Percentiles rank a stretch among this genome's conserved stretches.
Evolutionary conservation across 2,329 filamentous ascomycete genomes (phyloP).

Genomic region (Fusarium marasasianum): DNA sequence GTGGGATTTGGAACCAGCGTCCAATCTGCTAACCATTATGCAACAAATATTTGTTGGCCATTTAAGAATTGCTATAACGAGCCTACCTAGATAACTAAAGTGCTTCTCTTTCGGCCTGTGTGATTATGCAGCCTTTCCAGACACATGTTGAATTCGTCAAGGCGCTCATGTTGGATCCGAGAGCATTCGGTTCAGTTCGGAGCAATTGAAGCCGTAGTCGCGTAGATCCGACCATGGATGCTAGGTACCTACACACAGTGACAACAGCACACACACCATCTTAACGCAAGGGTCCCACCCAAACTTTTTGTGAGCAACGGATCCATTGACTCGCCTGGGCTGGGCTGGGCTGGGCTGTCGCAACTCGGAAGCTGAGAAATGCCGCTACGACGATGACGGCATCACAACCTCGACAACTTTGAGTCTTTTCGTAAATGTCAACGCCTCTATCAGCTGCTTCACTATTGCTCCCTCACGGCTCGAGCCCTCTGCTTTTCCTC

Average conservation of each 20-base stretch:
- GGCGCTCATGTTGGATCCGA: slow-evolving; percentile 21
- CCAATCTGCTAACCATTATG: neutral
- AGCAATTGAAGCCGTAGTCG: slow-evolving; percentile 24
- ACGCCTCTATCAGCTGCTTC: slow-evolving; percentile 21
- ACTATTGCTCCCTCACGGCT: slow-evolving; percentile 3
- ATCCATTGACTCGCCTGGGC: neutral
- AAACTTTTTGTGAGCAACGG: slow-evolving; percentile 30
- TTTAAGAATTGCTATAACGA: neutral
- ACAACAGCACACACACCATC: neutral
- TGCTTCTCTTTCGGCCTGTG: neutral
- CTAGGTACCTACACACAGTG: too few species aligned
- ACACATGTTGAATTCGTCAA: neutral
- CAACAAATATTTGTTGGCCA: neutral
- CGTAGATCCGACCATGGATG: slow-evolving; percentile 37
- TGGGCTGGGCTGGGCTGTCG: slow-evolving; percentile 26
- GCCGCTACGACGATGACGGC: slow-evolving; percentile 48
- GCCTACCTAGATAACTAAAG: neutral
- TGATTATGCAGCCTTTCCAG: neutral
- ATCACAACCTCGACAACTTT: slow-evolving; percentile 41
- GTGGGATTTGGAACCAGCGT: neutral
- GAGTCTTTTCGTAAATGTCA: slow-evolving; percentile 25
- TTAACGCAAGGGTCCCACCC: slow-evolving; percentile 32
- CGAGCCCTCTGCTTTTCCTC: neutral
- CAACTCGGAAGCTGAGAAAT: slow-evolving; percentile 46
- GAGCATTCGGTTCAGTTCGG: slow-evolving; percentile 27